phyloP scores from a whole-genome alignment of 2,329 filamentous ascomycete species.

The Fusarium avenaceum region DNA sequence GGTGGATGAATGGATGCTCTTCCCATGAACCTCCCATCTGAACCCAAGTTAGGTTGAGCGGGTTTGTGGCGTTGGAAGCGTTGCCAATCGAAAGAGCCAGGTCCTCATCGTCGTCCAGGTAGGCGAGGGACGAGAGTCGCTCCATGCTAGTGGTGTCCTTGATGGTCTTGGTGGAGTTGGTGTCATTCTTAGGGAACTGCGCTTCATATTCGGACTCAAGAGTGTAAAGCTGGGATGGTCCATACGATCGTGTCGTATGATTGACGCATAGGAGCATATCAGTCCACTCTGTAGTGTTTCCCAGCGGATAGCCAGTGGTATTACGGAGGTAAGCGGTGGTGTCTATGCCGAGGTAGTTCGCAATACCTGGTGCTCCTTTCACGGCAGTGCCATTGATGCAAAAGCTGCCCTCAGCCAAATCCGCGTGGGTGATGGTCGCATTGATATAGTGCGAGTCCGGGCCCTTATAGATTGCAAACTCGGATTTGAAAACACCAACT shows the following conservation, averaged over 20 bases:
- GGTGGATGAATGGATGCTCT: constrained; percentile 57
- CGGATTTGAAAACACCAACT: constrained; percentile 54
- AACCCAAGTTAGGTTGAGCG: constrained; percentile 52
- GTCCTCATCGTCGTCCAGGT: constrained; percentile 14
- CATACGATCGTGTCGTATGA: constrained; percentile 47
- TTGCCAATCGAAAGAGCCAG: constrained; percentile 16
- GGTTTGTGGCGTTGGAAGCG: constrained; percentile 50
- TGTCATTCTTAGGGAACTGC: constrained; percentile 30
- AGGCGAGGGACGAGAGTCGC: constrained; percentile 12
- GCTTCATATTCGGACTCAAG: constrained; percentile 40
- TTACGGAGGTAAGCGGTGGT: constrained; percentile 50
- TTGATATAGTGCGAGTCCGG: constrained; percentile 58
- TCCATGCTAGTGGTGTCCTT: constrained; percentile 14
- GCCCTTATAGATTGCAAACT: constrained; percentile 54
- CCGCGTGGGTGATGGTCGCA: constrained; percentile 51
- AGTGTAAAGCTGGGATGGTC: constrained; percentile 51
- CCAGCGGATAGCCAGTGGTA: constrained; percentile 32
- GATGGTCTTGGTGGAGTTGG: constrained; percentile 18
- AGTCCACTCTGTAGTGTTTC: constrained; percentile 48
- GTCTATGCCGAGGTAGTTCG: constrained; percentile 49
- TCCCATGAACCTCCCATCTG: constrained; percentile 59
- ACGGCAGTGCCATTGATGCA: constrained; percentile 52
- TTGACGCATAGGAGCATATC: constrained; percentile 54
- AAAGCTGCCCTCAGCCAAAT: constrained; percentile 28
- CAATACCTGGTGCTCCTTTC: constrained; percentile 48